Base-by-base conservation (phyloP, 495 filamentous ascomycete genomes). In the Tuber calosporum region DNA sequence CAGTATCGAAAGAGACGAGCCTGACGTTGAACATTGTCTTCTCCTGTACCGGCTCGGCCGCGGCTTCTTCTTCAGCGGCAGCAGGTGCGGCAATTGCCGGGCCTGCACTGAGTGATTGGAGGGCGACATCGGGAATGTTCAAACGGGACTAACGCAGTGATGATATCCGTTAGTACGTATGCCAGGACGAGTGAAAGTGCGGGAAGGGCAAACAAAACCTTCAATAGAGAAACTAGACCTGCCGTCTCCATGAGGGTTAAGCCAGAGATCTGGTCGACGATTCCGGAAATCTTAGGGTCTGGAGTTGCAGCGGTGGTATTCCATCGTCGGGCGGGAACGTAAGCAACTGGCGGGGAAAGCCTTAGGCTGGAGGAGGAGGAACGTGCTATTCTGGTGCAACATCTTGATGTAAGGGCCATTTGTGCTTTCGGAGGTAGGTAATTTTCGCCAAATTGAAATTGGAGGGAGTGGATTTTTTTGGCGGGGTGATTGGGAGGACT, bases 21-120 rank as follows among this genome's bases (percentile, higher is more conserved):
- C 96, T 97, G 71, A 99, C 82, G 84, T 89, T 96, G 88, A 99
- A 99, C 34, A 98, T 89, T 4, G 96, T 97, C 89, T 98, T 99
- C 85, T 97, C 96, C 34, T 89, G 88, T 11, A 89, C 91, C 15
- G 94, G 92, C 1, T 90, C 89, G 22, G 88, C 89, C 72, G 94
- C 93, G 71, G 94, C 92, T 77, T 96, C 93, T 82, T 97, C 95
- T 42, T 85, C 92, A 4, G 90, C 86, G 0, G 88, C 84, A 15
- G 88, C 85, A 62, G 86, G 86, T 2, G 86, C 81, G 41, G 83
- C 85, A 43, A 84, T 84, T 9, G 84, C 84, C 34, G 88, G 83
- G 73, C 87, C 87, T 74, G 92, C 89, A 77, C 92, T 89, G 84
- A 93, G 93, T 70, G 92, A 92, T 71, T 93, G 93, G 72, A 98